Conservation (phyloP, 2,329 filamentous ascomycete genomes). For the Epichloe festucae region DNA sequence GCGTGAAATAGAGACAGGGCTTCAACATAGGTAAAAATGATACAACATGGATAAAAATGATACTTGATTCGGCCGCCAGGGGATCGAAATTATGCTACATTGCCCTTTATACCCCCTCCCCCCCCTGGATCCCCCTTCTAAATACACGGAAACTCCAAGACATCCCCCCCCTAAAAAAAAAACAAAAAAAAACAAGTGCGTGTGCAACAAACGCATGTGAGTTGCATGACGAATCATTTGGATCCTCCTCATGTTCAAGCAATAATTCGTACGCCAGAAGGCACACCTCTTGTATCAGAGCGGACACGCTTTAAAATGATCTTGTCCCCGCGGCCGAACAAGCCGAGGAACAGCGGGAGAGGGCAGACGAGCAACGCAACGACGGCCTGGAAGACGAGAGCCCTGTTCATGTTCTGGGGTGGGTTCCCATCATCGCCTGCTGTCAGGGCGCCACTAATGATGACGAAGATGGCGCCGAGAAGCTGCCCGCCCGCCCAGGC, state of each 20-base stretch:
- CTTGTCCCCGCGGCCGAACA: slow-evolving; percentile 49
- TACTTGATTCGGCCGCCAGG: too few species aligned
- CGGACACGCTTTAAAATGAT: slow-evolving; percentile 36
- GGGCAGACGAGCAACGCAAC: slow-evolving; percentile 53
- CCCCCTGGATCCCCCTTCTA: too few species aligned
- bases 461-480: slow-evolving; percentile 70
- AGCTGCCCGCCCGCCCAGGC: slow-evolving; percentile 83
- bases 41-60: too few species aligned
- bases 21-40: too few species aligned
- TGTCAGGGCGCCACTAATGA: slow-evolving; percentile 66
- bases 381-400: slow-evolving; percentile 68
- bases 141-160: too few species aligned
- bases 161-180: too few species aligned
- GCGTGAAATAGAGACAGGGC: too few species aligned
- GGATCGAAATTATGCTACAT: too few species aligned
- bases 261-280: not conserved
- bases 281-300: slow-evolving; percentile 23
- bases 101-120: too few species aligned
- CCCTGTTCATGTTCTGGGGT: slow-evolving; percentile 58
- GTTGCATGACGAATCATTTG: too few species aligned
- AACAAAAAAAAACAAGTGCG: not conserved
- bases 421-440: slow-evolving; percentile 39
- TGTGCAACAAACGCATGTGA: too few species aligned
- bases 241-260: not conserved
- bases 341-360: slow-evolving; percentile 53